phyloP scores from a whole-genome alignment of 2,329 filamentous ascomycete species.

The Dothideomycetidae sp. region DNA sequence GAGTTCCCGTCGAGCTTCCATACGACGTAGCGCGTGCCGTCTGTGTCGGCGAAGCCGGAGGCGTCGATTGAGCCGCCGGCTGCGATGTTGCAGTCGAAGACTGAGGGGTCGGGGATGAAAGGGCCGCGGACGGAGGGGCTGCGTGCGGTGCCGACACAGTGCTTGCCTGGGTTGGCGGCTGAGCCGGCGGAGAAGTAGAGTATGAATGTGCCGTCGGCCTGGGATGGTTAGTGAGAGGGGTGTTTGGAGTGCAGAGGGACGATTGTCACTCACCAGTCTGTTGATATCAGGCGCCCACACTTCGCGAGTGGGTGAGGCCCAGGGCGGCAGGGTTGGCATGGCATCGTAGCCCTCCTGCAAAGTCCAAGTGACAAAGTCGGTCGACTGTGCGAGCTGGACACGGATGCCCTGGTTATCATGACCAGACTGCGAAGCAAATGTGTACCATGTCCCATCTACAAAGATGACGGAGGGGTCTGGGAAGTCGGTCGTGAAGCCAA shows the following conservation, averaged over 20 bases:
- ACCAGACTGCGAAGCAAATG: slow-evolving; percentile 22
- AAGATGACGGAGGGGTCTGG: slow-evolving; percentile 23
- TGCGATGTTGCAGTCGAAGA: slow-evolving; percentile 17
- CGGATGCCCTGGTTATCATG: slow-evolving; percentile 16
- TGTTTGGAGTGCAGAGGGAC: neutral
- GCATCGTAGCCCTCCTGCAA: slow-evolving; percentile 19
- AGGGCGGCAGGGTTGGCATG: slow-evolving; percentile 19
- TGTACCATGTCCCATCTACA: slow-evolving; percentile 22
- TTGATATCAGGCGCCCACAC: slow-evolving; percentile 26
- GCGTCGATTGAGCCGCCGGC: slow-evolving; percentile 20
- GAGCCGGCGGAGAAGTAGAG: slow-evolving; percentile 19
- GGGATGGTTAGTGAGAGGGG: neutral
- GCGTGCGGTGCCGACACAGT: slow-evolving; percentile 20
- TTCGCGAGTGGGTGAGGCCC: slow-evolving; percentile 15
- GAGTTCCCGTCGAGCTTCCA: slow-evolving; percentile 15
- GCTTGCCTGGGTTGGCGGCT: slow-evolving; percentile 10
- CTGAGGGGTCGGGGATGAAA: slow-evolving; percentile 16
- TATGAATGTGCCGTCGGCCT: slow-evolving; percentile 16
- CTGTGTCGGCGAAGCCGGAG: slow-evolving; percentile 15
- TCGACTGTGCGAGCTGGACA: slow-evolving; percentile 23
- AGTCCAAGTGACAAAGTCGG: slow-evolving; percentile 21
- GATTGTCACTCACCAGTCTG: slow-evolving; percentile 7
- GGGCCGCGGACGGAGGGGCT: slow-evolving; percentile 17
- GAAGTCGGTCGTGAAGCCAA: slow-evolving; percentile 10
- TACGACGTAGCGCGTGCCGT: slow-evolving; percentile 13